These are phyloP conservation scores for Coniochaeta prunicola DNA, from an alignment of 2,329 filamentous ascomycete genomes.

Conservation along the genomic window DNA sequence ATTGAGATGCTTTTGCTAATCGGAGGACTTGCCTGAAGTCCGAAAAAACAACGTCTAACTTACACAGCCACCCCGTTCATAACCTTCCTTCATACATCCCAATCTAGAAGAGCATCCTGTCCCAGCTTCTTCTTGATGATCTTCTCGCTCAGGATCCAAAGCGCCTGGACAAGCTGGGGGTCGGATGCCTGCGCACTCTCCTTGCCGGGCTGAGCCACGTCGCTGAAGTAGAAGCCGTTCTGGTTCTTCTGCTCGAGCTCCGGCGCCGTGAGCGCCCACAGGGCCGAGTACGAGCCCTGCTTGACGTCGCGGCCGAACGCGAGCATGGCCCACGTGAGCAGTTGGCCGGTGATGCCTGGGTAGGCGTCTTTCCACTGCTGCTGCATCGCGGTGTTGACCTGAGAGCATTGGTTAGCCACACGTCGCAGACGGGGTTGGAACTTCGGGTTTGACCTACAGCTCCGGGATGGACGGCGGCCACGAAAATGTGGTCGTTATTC, in stretches of 20 bases:
- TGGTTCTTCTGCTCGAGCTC: conserved; percentile 32
- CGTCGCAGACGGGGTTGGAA: neutral
- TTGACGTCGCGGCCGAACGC: conserved; percentile 26
- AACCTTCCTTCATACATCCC: conserved; percentile 12
- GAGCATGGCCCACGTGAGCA: conserved; percentile 26
- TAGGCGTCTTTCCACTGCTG: conserved; percentile 39
- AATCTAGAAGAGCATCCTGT: conserved; percentile 26
- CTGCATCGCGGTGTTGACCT: conserved; percentile 37
- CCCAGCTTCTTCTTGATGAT: conserved; percentile 33
- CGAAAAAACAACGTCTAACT: neutral
- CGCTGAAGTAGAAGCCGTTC: conserved; percentile 35
- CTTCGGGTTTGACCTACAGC: conserved; percentile 17
- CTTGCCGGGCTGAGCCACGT: conserved; percentile 28
- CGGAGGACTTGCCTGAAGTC: neutral
- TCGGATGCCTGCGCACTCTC: conserved; percentile 30
- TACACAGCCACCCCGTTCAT: neutral
- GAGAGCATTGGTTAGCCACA: neutral
- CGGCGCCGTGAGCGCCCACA: conserved; percentile 32
- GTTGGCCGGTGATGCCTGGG: conserved; percentile 29
- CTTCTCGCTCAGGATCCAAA: conserved; percentile 31
- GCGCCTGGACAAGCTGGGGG: conserved; percentile 23
- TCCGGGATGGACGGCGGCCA: conserved; percentile 32
- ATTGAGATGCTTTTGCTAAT: neutral
- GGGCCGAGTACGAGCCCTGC: conserved; percentile 34
- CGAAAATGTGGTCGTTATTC: conserved; percentile 31